Conservation (phyloP, 371 early-diverging fungal species). For the Lichtheimia hyalospora region DNA sequence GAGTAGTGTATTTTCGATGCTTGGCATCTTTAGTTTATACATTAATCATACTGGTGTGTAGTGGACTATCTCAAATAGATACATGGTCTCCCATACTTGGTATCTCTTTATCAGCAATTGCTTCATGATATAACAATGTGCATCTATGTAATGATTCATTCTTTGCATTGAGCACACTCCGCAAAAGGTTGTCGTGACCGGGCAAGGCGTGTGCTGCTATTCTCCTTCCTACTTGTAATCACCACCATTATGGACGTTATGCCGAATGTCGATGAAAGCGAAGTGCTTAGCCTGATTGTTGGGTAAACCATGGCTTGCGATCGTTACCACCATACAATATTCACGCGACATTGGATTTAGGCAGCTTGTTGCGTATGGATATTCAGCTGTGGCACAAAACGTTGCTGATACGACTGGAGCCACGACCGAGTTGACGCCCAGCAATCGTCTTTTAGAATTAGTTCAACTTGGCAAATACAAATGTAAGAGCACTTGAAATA, state of each 20-base stretch:
- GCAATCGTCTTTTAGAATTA: slow-evolving; percentile 52
- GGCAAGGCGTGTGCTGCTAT: too few relatives aligned
- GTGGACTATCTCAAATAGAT: too few relatives aligned
- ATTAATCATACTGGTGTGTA: too few relatives aligned
- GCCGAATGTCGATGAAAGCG: slow-evolving; percentile 31
- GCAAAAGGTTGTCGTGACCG: too few relatives aligned
- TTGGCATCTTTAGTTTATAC: too few relatives aligned
- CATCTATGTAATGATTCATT: too few relatives aligned
- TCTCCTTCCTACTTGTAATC: too few relatives aligned
- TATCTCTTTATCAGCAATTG: too few relatives aligned
- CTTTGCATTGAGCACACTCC: too few relatives aligned
- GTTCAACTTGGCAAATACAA: slow-evolving; percentile 50
- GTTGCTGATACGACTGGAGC: slow-evolving; percentile 64
- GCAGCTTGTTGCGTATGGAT: slow-evolving; percentile 67
- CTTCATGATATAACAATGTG: too few relatives aligned
- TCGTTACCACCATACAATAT: background rate
- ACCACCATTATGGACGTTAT: background rate
- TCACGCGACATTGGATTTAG: slow-evolving; percentile 24
- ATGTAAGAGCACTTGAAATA: slow-evolving; percentile 23
- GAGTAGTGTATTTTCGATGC: too few relatives aligned
- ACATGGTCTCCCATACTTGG: too few relatives aligned
- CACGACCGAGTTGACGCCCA: slow-evolving; percentile 47
- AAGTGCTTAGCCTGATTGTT: slow-evolving; percentile 58
- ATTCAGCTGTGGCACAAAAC: slow-evolving; percentile 57
- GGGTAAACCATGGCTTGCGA: slow-evolving; percentile 30